Percentiles rank a stretch among this genome's conserved stretches.
Evolutionary conservation across 1,139 yeast genomes (phyloP).

Genomic region (Saccharomycopsis crataegensis): DNA sequence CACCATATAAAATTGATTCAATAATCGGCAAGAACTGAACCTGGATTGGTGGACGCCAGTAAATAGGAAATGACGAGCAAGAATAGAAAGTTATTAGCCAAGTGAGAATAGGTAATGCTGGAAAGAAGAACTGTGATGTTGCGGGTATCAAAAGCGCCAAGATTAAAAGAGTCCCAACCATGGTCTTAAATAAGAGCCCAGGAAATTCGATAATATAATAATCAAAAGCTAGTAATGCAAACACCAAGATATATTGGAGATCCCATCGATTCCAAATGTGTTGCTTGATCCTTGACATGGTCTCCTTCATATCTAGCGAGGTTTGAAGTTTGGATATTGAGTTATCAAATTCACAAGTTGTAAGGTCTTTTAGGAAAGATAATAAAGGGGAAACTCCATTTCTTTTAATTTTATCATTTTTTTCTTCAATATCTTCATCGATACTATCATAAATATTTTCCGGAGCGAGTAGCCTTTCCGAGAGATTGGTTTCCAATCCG

Average conservation of each 20-base stretch:
- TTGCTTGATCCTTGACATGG: background rate
- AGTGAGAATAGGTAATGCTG: constrained; percentile 76
- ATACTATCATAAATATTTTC: background rate
- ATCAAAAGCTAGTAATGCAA: background rate
- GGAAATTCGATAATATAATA: constrained; percentile 1
- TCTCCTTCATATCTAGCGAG: background rate
- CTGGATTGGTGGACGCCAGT: constrained; percentile 79
- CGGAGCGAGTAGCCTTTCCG: too few relatives aligned
- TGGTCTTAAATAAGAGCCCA: background rate
- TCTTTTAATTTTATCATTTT: background rate
- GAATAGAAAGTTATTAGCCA: constrained; percentile 85
- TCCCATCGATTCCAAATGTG: background rate
- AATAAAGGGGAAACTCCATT: too few relatives aligned
- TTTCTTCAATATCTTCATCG: background rate
- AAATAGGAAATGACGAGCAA: constrained; percentile 67
- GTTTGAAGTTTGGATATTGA: background rate
- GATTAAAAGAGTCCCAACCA: background rate
- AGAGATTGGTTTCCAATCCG: too few relatives aligned
- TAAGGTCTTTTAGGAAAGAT: background rate
- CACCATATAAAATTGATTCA: constrained; percentile 91
- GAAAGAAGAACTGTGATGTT: constrained; percentile 76
- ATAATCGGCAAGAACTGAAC: constrained; percentile 89
- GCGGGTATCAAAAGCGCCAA: constrained; percentile 52
- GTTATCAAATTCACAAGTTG: background rate
- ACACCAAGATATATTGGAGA: background rate